Evolutionary conservation across 1,139 yeast genomes (phyloP).

Genomic region (Zygoascus hellenicus): DNA sequence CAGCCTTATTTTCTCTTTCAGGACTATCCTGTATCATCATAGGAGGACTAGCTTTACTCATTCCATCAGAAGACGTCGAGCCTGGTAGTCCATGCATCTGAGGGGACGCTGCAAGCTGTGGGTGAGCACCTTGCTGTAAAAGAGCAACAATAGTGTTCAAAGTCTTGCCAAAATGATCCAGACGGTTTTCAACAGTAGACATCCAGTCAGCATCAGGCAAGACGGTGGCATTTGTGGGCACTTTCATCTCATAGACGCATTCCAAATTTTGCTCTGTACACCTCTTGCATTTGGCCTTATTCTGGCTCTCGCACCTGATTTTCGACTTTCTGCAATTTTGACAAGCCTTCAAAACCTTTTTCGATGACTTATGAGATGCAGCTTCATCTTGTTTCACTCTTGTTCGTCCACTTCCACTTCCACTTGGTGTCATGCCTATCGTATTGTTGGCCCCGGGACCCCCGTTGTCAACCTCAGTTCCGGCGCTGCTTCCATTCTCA

Average conservation of each 20-base stretch:
- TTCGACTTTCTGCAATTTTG: conserved; percentile 57
- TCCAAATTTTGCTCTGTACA: conserved; percentile 49
- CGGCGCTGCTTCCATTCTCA: too few species aligned
- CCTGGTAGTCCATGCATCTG: too few species aligned
- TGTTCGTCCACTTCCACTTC: neutral
- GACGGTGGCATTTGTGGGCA: conserved; percentile 39
- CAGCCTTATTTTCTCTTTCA: too few species aligned
- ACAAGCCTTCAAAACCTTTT: conserved; percentile 48
- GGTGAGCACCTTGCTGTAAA: conserved; percentile 20
- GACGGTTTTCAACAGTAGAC: conserved; percentile 41
- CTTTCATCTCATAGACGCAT: conserved; percentile 54
- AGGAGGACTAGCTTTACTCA: too few species aligned
- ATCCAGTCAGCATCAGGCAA: conserved; percentile 37
- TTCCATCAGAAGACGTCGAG: too few species aligned
- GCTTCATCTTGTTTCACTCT: neutral
- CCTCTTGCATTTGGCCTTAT: conserved; percentile 49
- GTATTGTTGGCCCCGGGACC: too few species aligned
- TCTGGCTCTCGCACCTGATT: conserved; percentile 51
- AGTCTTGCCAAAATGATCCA: conserved; percentile 44
- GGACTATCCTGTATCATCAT: too few species aligned
- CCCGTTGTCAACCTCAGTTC: too few species aligned
- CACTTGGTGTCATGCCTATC: too few species aligned
- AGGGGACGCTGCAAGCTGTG: conserved; percentile 4
- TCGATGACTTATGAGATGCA: conserved; percentile 1
- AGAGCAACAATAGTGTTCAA: conserved; percentile 33